Base-by-base conservation (phyloP, 2,329 filamentous ascomycete genomes). In the Ceratocystis destructans region DNA sequence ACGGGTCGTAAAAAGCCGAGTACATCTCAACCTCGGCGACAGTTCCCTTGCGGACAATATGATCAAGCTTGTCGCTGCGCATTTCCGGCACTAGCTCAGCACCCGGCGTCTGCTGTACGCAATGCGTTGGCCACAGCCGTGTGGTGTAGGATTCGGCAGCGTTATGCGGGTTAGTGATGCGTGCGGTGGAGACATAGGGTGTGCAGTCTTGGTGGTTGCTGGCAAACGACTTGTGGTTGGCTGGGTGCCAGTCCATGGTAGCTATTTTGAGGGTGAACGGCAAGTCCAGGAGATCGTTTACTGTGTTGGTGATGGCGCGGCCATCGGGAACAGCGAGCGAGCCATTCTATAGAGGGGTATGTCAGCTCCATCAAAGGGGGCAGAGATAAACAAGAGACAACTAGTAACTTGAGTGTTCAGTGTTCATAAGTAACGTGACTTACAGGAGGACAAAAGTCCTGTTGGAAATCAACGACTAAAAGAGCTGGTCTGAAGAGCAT, bases 391-490 rank as follows among this genome's bases (percentile, higher is more conserved):
- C 25, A 48, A 61, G 44, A 57, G 48, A 22, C 17, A 53, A 37
- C n/a, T 15, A 31, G 41, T 8, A n/a, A n/a, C 20, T 20, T 20
- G 44, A 64, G 10, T 50, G 31, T 53, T 57, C 46, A 68, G 64
- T 37, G 10, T 12, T 12, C 8, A 57, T 46, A 37, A n/a, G 55
- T 48, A 20, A 6, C 10, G 46, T 25, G 48, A 77, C 86, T 77
- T 77, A 94, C 90, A 12, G 92, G 91, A 68, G 89, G 89, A 75
- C 90, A 96, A 75, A 96, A 97, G 78, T 97, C 93, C 75, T 96
- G 88, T 76, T 97, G 94, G 73, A 96, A 81, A 75, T 96, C 92
- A 64, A 96, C 87, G 10, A 96, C 82, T 61, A 96, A 76, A 28
- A 85, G 76, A 1, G 82, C 82, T 2, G 82, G 79, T 62, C 72